Percentiles rank a stretch among this genome's conserved stretches.
Evolutionary conservation across 805 yeast genomes (phyloP).

Genomic region (Candida corydali): DNA sequence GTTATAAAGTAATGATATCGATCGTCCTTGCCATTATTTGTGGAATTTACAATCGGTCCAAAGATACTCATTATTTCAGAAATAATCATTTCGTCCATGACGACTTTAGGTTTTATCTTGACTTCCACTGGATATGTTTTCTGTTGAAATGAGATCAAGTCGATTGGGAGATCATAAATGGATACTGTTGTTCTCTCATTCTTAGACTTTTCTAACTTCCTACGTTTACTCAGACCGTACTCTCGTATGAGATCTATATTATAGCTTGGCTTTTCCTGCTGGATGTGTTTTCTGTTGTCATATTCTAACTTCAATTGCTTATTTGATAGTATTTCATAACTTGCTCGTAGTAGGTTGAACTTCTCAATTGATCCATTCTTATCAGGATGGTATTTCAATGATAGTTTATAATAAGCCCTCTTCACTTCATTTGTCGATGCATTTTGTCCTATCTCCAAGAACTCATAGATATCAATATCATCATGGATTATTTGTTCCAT

Average conservation of each 20-base stretch:
- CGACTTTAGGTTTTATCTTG: constrained; percentile 36
- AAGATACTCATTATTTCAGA: constrained; percentile 41
- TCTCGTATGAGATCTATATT: constrained; percentile 14
- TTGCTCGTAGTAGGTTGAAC: constrained; percentile 27
- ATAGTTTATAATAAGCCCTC: constrained; percentile 28
- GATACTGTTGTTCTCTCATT: constrained; percentile 3
- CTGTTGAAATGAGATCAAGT: not conserved
- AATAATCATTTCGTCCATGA: constrained; percentile 30
- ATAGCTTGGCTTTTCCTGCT: constrained; percentile 1
- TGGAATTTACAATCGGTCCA: constrained; percentile 29
- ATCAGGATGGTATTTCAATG: constrained; percentile 39
- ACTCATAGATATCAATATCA: constrained; percentile 24
- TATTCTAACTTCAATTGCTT: constrained; percentile 23
- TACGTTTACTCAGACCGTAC: constrained; percentile 24
- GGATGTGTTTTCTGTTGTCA: constrained; percentile 23
- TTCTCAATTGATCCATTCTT: constrained; percentile 25
- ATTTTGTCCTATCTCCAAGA: constrained; percentile 18
- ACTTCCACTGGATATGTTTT: constrained; percentile 26
- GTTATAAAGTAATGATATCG: constrained; percentile 39
- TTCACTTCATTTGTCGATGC: constrained; percentile 22
- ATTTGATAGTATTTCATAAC: constrained; percentile 28
- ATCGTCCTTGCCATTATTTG: constrained; percentile 9
- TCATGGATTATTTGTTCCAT: constrained; percentile 17
- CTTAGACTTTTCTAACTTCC: constrained; percentile 18
- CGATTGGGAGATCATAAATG: constrained; percentile 9